Percentiles rank a stretch among this genome's conserved stretches.
Conservation (phyloP, 768 basidiomycete genomes). For the Calocera viscosa region DNA sequence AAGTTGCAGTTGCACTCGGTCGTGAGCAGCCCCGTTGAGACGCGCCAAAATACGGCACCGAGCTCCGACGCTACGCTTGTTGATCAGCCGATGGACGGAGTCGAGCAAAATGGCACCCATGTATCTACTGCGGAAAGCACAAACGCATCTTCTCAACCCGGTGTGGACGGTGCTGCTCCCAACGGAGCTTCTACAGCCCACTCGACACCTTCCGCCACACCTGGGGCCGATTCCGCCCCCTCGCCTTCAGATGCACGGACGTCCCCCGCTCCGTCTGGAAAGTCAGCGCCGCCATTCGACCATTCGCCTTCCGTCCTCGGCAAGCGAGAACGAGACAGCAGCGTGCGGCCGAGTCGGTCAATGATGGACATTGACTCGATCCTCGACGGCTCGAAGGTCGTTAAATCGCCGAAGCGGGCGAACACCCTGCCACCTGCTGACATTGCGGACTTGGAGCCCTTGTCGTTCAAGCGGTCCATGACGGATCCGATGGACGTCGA, state of each 20-base stretch:
- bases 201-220: not conserved
- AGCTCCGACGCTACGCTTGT: conserved; percentile 83
- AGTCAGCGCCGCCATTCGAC: not conserved
- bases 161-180: not conserved
- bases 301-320: conserved; percentile 17
- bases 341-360: not conserved
- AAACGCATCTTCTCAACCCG: not conserved
- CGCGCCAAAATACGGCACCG: conserved; percentile 42
- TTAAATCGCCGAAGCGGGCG: not conserved
- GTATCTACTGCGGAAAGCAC: not conserved
- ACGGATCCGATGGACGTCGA: conserved; percentile 1
- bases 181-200: not conserved
- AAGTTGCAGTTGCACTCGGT: conserved; percentile 45
- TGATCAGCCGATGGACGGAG: conserved; percentile 40
- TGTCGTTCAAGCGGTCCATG: not conserved
- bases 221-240: not conserved
- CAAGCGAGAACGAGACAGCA: conserved; percentile 17
- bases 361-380: not conserved
- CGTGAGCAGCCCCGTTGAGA: conserved; percentile 40
- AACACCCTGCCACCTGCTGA: not conserved
- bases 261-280: not conserved
- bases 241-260: not conserved
- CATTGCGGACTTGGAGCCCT: not conserved
- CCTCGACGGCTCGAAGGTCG: not conserved
- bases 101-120: not conserved